phyloP scores from a whole-genome alignment of 768 basidiomycete genomes.

The Leccinum rimulosum region DNA sequence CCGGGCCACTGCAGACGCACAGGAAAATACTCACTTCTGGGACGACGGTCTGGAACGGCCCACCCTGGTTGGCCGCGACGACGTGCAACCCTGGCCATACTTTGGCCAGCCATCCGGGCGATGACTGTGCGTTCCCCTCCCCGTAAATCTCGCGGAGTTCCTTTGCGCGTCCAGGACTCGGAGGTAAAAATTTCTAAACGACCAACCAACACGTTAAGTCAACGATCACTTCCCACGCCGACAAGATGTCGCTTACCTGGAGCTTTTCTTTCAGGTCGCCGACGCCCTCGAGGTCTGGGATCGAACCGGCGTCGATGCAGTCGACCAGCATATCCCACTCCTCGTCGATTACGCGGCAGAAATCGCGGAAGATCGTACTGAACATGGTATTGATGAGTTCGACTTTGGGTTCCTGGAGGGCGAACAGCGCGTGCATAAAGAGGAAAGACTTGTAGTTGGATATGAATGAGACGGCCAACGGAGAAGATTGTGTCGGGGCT shows the following conservation, averaged over 20 bases:
- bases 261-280: slow-evolving; percentile 15
- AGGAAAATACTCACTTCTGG: slow-evolving; percentile 13
- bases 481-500: slow-evolving; percentile 18
- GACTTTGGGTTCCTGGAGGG: slow-evolving; percentile 20
- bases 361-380: slow-evolving; percentile 19
- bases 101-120: slow-evolving; percentile 21
- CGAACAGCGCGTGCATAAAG: slow-evolving; percentile 23
- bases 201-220: too few species aligned
- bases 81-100: slow-evolving; percentile 19
- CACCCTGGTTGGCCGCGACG: slow-evolving; percentile 22
- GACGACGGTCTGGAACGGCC: slow-evolving; percentile 21
- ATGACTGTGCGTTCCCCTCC: neutral
- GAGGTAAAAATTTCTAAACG: slow-evolving; percentile 16
- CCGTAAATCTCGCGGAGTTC: slow-evolving; percentile 14
- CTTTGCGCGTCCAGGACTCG: slow-evolving; percentile 15
- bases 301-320: slow-evolving; percentile 13
- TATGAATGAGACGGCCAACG: slow-evolving; percentile 18
- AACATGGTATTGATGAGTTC: slow-evolving; percentile 25
- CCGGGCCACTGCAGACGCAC: neutral
- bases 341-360: slow-evolving; percentile 20
- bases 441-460: slow-evolving; percentile 21
- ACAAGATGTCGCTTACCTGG: neutral
- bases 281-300: slow-evolving; percentile 15
- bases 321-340: slow-evolving; percentile 22
- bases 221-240: neutral